Conservation (phyloP, 306 rosid species). For the Rosa rugosa region DNA sequence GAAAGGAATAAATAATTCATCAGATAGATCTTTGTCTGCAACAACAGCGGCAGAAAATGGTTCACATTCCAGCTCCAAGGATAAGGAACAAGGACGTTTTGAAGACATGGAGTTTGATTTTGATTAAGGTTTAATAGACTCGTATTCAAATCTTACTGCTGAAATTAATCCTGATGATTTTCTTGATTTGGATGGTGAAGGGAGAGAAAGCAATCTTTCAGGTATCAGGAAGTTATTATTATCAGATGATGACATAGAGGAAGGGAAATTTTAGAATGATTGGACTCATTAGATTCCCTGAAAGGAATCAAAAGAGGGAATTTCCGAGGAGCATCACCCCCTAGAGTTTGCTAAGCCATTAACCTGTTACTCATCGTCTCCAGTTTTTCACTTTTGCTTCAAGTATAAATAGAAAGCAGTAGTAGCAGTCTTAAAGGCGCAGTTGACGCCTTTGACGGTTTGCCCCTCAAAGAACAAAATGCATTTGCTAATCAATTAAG, state of each 20-base stretch:
- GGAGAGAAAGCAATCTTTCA: slow-evolving; percentile 25
- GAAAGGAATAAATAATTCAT: slow-evolving; percentile 26
- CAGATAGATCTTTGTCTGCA: slow-evolving; percentile 34
- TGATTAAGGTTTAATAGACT: slow-evolving; percentile 59
- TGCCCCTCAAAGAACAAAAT: too few species aligned
- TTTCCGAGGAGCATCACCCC: too few species aligned
- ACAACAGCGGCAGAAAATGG: slow-evolving; percentile 33
- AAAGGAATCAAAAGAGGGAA: background rate
- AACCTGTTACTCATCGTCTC: too few species aligned
- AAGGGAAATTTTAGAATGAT: slow-evolving; percentile 70
- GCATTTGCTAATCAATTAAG: too few species aligned
- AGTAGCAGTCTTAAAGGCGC: too few species aligned
- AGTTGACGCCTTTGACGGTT: too few species aligned
- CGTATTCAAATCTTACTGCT: slow-evolving; percentile 51
- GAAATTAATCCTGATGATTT: slow-evolving; percentile 57
- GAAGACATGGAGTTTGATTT: slow-evolving; percentile 49
- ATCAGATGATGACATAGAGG: slow-evolving; percentile 61
- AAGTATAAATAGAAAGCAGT: too few species aligned
- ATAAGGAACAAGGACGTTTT: slow-evolving; percentile 31
- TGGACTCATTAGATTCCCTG: background rate
- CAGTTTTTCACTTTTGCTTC: too few species aligned
- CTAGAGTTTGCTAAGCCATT: too few species aligned
- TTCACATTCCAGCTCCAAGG: slow-evolving; percentile 22
- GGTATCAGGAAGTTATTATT: slow-evolving; percentile 23
- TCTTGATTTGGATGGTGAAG: slow-evolving; percentile 53